Base-by-base conservation (phyloP, 768 basidiomycete species). In the Tylopilus sp. region DNA sequence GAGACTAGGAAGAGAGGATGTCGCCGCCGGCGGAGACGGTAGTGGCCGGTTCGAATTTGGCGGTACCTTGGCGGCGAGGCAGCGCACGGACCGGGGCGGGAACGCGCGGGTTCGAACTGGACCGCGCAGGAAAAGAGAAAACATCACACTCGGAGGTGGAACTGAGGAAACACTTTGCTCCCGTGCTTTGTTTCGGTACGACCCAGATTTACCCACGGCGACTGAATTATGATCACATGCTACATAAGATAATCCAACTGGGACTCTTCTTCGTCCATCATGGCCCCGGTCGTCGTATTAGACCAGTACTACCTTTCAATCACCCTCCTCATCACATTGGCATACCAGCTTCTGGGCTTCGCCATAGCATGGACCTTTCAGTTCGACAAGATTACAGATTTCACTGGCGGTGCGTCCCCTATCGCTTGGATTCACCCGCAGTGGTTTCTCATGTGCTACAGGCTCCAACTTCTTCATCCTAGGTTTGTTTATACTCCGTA, bases 1-100 rank as follows among this genome's bases (percentile, higher is more conserved):
- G 18, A 88, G 73, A 48, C 77, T 82, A 5, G 81, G 79, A 6
- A 79, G 56, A 25, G 55, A 55, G 15, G 60, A 43, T 0, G 48
- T 38, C n/a, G 48, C 20, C 1, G 52, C 18, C 20, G 51, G 23
- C 33, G 57, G 44, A 39, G 51, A 46, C 22, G 53, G 38, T 17
- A 48, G 47, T 18, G 48, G 50, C 3, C 47, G 43, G 35, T 44
- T 26, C 17, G 47, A 13, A n/a, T 63, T 56, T 13, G 61, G 63
- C 6, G 63, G 63, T 0, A 39, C 33, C 13, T 51, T 35, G 20
- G 63, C 60, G 15, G 66, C 56, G 13, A 68, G 40, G 31, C 8
- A 47, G 44, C 68, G 68, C n/a, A 54, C 56, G 22, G 58, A 43
- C 50, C 54, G 53, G 28, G 56, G 56, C 31, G 55, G 38, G 41